These are phyloP conservation scores for Blastocladiella britannica DNA, from an alignment of 192 early-diverging fungal species.

Conservation along the genomic window DNA sequence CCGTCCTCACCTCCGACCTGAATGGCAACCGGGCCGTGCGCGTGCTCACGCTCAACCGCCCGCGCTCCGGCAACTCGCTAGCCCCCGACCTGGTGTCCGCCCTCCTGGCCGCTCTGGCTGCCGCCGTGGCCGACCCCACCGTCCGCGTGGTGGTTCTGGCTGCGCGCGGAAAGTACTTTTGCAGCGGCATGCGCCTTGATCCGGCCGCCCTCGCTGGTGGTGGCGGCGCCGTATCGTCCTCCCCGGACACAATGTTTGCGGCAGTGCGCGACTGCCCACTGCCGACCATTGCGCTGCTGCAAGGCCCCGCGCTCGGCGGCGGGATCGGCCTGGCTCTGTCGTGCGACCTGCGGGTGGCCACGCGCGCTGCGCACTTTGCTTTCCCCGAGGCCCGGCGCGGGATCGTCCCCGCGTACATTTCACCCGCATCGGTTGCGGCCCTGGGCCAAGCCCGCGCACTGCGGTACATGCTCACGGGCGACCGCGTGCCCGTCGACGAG, in stretches of 20 bases:
- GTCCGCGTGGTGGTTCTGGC: conserved; percentile 34
- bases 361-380: conserved; percentile 19
- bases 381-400: conserved; percentile 38
- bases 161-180: conserved; percentile 39
- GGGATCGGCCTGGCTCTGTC: conserved; percentile 32
- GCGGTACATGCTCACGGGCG: conserved; percentile 33
- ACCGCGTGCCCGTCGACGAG: conserved; percentile 20
- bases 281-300: conserved; percentile 28
- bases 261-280: conserved; percentile 21
- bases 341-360: conserved; percentile 30
- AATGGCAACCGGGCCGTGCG: too few species aligned
- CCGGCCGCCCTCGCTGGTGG: conserved; percentile 8
- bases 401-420: conserved; percentile 42
- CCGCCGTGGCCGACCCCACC: conserved; percentile 17
- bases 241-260: too few species aligned
- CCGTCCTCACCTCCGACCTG: too few species aligned
- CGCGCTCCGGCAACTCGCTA: conserved; percentile 30
- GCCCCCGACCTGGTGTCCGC: conserved; percentile 18
- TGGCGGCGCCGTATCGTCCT: conserved; percentile 13
- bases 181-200: conserved; percentile 39
- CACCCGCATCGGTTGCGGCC: conserved; percentile 35
- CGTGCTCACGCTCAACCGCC: conserved; percentile 24
- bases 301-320: conserved; percentile 43
- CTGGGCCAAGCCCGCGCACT: conserved; percentile 22
- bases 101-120: conserved; percentile 17